phyloP scores from a whole-genome alignment of 371 early-diverging fungal species.

The Nosema granulosis region DNA sequence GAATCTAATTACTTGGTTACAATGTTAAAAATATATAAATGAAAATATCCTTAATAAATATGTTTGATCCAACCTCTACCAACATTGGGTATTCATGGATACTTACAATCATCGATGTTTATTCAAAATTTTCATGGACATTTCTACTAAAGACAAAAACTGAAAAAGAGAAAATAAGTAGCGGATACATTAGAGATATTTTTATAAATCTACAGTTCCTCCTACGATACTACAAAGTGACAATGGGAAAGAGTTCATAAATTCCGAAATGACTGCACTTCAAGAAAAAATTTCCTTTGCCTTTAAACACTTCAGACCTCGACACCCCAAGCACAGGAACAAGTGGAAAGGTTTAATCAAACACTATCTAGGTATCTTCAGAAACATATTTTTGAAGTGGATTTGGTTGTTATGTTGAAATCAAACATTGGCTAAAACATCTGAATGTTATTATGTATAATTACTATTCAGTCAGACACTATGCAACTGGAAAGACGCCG shows the following conservation, averaged over 20 bases:
- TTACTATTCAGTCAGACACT: neutral
- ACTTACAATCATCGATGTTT: neutral
- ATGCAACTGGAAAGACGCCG: neutral
- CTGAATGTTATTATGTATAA: neutral
- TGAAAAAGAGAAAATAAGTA: neutral
- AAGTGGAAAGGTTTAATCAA: neutral
- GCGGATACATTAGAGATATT: neutral
- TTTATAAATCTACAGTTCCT: neutral
- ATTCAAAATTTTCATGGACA: neutral
- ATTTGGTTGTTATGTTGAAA: neutral
- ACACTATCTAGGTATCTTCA: neutral
- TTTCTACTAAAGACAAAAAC: neutral
- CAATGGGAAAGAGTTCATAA: neutral
- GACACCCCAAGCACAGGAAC: neutral
- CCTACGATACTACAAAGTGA: neutral
- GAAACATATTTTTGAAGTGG: neutral
- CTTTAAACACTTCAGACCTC: neutral
- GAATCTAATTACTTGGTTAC: no score
- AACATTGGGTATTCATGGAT: neutral
- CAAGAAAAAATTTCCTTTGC: neutral
- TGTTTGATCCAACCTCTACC: no score
- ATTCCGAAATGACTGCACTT: neutral
- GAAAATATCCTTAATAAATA: no score
- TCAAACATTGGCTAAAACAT: neutral
- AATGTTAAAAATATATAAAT: no score